These are phyloP conservation scores for Fusarium stilboides DNA, from an alignment of 2,329 filamentous ascomycete species.

Conservation along the genomic window DNA sequence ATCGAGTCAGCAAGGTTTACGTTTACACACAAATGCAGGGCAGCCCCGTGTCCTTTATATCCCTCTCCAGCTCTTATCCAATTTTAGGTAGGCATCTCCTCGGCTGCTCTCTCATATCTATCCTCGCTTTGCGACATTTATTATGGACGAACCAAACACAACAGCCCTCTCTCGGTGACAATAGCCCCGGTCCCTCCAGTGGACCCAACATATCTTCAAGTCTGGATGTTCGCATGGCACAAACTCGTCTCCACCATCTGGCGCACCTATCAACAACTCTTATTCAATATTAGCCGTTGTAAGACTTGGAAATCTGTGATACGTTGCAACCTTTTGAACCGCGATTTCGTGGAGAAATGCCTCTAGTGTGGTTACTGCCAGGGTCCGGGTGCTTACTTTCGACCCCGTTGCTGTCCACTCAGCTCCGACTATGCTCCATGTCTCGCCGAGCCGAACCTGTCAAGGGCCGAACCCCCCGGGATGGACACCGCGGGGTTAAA, in stretches of 20 bases:
- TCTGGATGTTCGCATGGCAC: conserved; percentile 33
- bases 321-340: conserved; percentile 3
- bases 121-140: conserved; percentile 40
- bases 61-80: conserved; percentile 12
- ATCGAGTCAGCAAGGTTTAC: conserved; percentile 18
- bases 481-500: conserved; percentile 25
- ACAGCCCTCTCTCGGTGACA: conserved; percentile 17
- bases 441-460: conserved; percentile 16
- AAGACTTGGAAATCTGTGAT: conserved; percentile 13
- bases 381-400: conserved; percentile 13
- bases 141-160: conserved; percentile 27
- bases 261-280: conserved; percentile 37
- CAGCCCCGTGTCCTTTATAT: conserved; percentile 31
- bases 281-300: conserved; percentile 33
- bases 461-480: conserved; percentile 11
- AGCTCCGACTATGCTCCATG: conserved; percentile 11
- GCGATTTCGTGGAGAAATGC: conserved; percentile 14
- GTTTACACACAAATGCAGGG: background rate
- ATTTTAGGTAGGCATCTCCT: conserved; percentile 12
- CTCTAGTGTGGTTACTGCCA: conserved; percentile 13
- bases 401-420: conserved; percentile 28
- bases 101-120: conserved; percentile 18
- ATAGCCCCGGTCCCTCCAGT: conserved; percentile 29
- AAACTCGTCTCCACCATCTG: conserved; percentile 32
- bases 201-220: conserved; percentile 26